phyloP scores from a whole-genome alignment of 345 rosid genomes.

The Acer negundo region DNA sequence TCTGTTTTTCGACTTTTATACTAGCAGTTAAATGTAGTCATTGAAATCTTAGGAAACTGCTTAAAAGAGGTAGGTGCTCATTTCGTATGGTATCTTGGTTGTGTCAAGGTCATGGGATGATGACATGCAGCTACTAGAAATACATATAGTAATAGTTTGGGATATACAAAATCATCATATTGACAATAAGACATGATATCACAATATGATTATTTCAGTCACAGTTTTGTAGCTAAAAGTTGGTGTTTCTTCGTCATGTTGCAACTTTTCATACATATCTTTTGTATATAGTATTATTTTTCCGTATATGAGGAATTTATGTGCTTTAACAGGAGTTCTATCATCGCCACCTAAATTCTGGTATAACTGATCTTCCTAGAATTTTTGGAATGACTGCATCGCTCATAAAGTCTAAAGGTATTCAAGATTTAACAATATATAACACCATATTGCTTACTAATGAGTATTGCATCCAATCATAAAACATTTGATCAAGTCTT shows the following conservation, averaged over 20 bases:
- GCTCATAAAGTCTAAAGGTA: conserved; percentile 81
- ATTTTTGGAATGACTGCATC: conserved; percentile 97
- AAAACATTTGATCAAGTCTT: not conserved
- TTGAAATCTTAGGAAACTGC: not conserved
- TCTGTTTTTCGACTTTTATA: not conserved
- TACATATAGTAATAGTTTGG: not conserved
- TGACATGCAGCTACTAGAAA: not conserved
- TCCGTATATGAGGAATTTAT: not conserved
- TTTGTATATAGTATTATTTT: not conserved
- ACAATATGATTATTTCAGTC: not conserved
- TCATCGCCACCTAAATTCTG: conserved; percentile 43
- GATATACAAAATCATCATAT: not conserved
- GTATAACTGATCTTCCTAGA: conserved; percentile 53
- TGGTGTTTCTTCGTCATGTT: conserved; percentile 6
- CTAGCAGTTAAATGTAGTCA: not conserved
- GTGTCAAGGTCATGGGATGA: not conserved
- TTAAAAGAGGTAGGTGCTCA: not conserved
- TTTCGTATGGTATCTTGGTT: not conserved
- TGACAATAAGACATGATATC: not conserved
- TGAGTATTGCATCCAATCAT: not conserved
- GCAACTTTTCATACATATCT: not conserved
- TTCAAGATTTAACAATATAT: conserved; percentile 10
- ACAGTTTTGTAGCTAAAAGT: not conserved
- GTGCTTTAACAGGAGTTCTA: conserved; percentile 72
- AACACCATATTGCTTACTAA: not conserved